Conservation (phyloP, 495 filamentous ascomycete species). For the Tuber borchii region DNA sequence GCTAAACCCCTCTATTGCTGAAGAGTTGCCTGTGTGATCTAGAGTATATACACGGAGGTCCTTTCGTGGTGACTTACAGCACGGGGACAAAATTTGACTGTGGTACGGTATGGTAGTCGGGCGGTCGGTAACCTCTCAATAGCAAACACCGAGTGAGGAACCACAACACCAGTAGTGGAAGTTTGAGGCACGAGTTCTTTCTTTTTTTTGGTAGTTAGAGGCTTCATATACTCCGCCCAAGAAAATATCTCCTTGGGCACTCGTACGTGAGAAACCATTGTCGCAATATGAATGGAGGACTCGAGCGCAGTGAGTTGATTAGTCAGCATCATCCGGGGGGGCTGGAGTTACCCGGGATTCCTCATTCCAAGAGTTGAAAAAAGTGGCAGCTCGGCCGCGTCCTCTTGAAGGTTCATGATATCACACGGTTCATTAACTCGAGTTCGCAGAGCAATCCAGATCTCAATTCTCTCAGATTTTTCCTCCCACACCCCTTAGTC, state of each 20-base stretch:
- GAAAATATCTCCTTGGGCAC: too few relatives aligned
- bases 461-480: background rate
- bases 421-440: background rate
- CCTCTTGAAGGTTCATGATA: background rate
- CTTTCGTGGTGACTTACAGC: too few relatives aligned
- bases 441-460: background rate
- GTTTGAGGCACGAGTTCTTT: background rate
- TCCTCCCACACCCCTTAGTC: background rate
- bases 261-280: too few relatives aligned
- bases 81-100: background rate
- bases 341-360: background rate
- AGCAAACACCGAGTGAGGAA: background rate
- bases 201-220: background rate
- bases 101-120: background rate
- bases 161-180: background rate
- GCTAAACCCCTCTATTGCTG: too few relatives aligned
- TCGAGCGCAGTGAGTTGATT: background rate
- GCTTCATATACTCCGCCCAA: background rate
- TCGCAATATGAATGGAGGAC: too few relatives aligned
- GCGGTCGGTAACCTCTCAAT: background rate
- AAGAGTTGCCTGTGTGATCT: too few relatives aligned
- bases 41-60: too few relatives aligned
- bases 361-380: background rate
- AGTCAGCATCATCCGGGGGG: background rate
- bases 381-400: background rate